These are phyloP conservation scores for Ophiostoma sp. DNA, from an alignment of 2,329 filamentous ascomycete species.

Conservation along the genomic window DNA sequence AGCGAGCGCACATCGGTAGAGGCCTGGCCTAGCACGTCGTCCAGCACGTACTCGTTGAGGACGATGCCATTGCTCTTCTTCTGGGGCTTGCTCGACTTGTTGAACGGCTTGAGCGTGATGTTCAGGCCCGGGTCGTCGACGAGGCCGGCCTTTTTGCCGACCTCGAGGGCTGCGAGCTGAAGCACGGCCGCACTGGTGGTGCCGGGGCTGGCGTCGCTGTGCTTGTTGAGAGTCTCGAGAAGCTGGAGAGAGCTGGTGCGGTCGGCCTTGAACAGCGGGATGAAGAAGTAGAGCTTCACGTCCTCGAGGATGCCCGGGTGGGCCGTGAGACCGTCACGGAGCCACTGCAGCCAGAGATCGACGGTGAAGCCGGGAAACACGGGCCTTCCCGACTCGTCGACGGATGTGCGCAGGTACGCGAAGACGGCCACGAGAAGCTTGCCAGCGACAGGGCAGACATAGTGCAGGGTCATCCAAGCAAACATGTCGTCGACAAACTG, in stretches of 20 bases:
- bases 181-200: conserved; percentile 51
- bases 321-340: conserved; percentile 45
- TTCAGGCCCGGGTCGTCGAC: conserved; percentile 55
- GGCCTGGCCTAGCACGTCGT: conserved; percentile 49
- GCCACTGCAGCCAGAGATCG: conserved; percentile 51
- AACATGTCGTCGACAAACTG: conserved; percentile 35
- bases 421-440: conserved; percentile 57
- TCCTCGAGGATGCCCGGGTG: conserved; percentile 53
- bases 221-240: conserved; percentile 45
- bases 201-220: conserved; percentile 19
- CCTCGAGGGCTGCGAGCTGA: conserved; percentile 61
- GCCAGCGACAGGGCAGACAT: conserved; percentile 55
- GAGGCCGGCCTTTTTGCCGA: conserved; percentile 63
- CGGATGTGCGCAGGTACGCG: conserved; percentile 39
- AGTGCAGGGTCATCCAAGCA: conserved; percentile 50
- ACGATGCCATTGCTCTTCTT: conserved; percentile 27
- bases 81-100: background rate
- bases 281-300: conserved; percentile 59
- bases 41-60: conserved; percentile 43
- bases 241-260: conserved; percentile 50
- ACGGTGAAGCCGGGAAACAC: conserved; percentile 33
- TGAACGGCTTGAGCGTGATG: conserved; percentile 12
- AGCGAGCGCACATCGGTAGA: conserved; percentile 65
- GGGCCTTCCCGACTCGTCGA: conserved; percentile 29
- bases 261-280: conserved; percentile 57